These are phyloP conservation scores for Prunus mongolica DNA, from an alignment of 306 rosid genomes.

Conservation along the genomic window DNA sequence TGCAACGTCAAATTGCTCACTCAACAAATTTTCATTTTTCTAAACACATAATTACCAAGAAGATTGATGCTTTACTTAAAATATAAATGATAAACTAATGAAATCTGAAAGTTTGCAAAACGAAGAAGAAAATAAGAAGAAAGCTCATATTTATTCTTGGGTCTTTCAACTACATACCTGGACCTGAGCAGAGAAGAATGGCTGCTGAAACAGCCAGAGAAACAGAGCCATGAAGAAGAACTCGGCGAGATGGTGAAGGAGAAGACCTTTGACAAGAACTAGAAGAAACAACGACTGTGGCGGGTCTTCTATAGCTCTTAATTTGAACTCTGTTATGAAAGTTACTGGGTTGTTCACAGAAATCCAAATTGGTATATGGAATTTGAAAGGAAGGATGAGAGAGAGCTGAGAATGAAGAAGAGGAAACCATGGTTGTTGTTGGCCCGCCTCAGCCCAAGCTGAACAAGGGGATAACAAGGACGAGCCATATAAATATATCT, in stretches of 20 bases:
- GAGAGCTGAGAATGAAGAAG: conserved; percentile 51
- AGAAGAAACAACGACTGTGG: conserved; percentile 10
- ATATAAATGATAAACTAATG: background rate
- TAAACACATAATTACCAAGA: background rate
- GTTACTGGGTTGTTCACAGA: conserved; percentile 25
- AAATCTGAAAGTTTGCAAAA: background rate
- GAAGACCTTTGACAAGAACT: background rate
- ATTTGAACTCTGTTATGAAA: conserved; percentile 27
- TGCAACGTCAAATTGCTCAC: conserved; percentile 26
- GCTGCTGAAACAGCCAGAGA: conserved; percentile 76
- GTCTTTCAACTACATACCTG: conserved; percentile 37
- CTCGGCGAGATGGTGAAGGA: conserved; percentile 22
- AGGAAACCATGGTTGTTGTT: conserved; percentile 46
- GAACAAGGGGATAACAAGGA: background rate
- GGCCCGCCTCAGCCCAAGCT: conserved; percentile 4
- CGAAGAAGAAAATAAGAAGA: background rate
- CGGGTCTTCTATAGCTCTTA: conserved; percentile 8
- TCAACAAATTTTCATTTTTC: background rate
- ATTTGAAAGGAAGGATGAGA: conserved; percentile 24
- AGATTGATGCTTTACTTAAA: background rate
- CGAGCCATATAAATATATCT: background rate
- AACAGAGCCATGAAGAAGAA: conserved; percentile 48
- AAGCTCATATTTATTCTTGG: background rate
- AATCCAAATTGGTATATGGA: conserved; percentile 20
- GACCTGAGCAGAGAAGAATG: conserved; percentile 66